phyloP scores from a whole-genome alignment of 345 rosid genomes.

The Eucalyptus pauciflora region DNA sequence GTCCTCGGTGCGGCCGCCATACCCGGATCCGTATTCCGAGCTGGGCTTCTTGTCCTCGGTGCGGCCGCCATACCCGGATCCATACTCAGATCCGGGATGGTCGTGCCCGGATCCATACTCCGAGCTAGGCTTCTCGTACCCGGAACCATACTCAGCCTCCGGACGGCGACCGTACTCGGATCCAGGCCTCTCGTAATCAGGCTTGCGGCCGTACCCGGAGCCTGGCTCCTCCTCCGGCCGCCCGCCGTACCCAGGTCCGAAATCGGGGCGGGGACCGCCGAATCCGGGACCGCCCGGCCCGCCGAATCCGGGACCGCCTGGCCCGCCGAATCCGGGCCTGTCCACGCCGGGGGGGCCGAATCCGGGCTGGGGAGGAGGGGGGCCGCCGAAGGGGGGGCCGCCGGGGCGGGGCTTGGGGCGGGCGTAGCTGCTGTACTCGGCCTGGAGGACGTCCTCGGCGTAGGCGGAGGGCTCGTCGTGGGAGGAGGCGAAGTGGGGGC shows the following conservation, averaged over 20 bases:
- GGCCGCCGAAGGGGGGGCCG: neutral
- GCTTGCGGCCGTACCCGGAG: neutral
- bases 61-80: constrained; percentile 22
- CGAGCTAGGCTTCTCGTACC: neutral
- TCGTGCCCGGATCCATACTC: neutral
- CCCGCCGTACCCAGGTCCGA: neutral
- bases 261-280: neutral
- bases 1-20: constrained; percentile 2
- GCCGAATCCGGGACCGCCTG: neutral
- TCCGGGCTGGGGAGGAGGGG: neutral
- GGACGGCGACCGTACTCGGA: constrained; percentile 15
- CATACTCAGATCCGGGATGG: constrained; percentile 6
- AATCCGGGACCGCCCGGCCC: too few species aligned
- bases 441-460: constrained; percentile 45
- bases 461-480: constrained; percentile 65
- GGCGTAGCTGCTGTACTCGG: constrained; percentile 75
- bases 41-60: constrained; percentile 8
- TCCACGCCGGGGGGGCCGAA: neutral
- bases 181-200: neutral
- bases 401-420: constrained; percentile 73
- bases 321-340: neutral
- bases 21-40: constrained; percentile 23
- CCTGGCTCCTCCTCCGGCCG: constrained; percentile 2
- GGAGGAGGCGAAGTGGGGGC: constrained; percentile 50
- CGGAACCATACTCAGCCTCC: neutral